A percentile compares a stretch with the other conserved stretches of the same genome.
These are phyloP conservation scores for Fomitopsis serialis DNA, from an alignment of 768 basidiomycete species.

Conservation along the genomic window DNA sequence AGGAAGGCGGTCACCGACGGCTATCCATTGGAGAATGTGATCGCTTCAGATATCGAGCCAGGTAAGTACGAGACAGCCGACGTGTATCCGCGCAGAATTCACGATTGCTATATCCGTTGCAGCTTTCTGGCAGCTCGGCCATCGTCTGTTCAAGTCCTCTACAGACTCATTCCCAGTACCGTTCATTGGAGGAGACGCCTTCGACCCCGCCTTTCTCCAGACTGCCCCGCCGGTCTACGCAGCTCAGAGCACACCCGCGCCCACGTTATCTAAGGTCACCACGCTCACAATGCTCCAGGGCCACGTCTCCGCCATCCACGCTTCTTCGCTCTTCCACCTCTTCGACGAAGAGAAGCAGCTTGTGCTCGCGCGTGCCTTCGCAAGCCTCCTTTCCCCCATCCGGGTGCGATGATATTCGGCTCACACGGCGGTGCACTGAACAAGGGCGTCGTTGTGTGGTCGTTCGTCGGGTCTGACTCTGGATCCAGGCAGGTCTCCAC, in stretches of 20 bases:
- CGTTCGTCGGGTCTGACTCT: neutral
- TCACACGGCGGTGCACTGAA: slow-evolving; percentile 28
- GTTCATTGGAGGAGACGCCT: slow-evolving; percentile 49
- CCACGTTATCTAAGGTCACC: slow-evolving; percentile 25
- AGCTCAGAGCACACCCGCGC: slow-evolving; percentile 4
- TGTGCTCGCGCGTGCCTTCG: slow-evolving; percentile 35
- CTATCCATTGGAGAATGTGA: slow-evolving; percentile 29
- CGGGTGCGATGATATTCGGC: slow-evolving; percentile 45
- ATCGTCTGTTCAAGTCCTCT: slow-evolving; percentile 48
- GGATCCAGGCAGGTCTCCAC: slow-evolving; percentile 1
- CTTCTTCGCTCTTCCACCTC: slow-evolving; percentile 40
- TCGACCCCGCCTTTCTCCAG: slow-evolving; percentile 38
- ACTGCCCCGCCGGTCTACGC: slow-evolving; percentile 18
- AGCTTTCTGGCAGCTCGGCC: slow-evolving; percentile 59
- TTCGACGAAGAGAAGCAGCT: slow-evolving; percentile 37
- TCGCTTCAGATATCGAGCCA: slow-evolving; percentile 29
- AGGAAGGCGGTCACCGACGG: slow-evolving; percentile 35
- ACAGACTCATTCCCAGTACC: slow-evolving; percentile 44
- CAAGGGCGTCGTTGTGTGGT: slow-evolving; percentile 23
- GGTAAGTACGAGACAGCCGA: slow-evolving; percentile 16
- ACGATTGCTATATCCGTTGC: neutral
- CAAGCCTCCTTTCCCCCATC: slow-evolving; percentile 34
- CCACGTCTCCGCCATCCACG: slow-evolving; percentile 32
- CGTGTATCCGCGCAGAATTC: neutral
- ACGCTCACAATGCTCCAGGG: slow-evolving; percentile 31